Evolutionary conservation across 257 asterid genomes (phyloP).

Genomic region (Solanum phureja): DNA sequence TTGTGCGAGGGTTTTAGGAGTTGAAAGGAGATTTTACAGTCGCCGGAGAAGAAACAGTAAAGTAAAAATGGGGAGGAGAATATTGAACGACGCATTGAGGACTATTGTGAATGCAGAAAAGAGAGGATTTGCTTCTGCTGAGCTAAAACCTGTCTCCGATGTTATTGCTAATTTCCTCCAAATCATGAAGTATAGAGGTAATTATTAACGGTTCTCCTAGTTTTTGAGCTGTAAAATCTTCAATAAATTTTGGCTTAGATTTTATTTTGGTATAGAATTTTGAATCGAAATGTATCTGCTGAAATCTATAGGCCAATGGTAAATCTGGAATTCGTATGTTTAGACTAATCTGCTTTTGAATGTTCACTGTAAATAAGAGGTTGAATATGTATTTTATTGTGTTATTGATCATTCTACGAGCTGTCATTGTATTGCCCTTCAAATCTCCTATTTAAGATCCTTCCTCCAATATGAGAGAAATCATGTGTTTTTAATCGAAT

Average conservation of each 20-base stretch:
- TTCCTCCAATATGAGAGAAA: neutral
- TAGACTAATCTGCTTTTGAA: neutral
- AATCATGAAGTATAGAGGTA: conserved; percentile 93
- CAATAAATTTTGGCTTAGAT: neutral
- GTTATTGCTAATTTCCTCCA: conserved; percentile 81
- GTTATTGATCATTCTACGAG: neutral
- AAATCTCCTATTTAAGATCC: neutral
- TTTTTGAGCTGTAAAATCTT: neutral
- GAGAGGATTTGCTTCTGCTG: conserved; percentile 81
- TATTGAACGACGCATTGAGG: conserved; percentile 75
- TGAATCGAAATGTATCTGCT: neutral
- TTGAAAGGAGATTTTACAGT: neutral
- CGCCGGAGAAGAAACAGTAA: neutral
- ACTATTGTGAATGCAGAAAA: conserved; percentile 86
- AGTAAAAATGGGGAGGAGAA: conserved; percentile 70
- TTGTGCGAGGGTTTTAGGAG: neutral
- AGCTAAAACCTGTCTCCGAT: conserved; percentile 68
- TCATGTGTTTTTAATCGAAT: neutral
- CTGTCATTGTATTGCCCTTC: neutral
- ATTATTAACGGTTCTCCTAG: neutral
- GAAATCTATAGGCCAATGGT: neutral
- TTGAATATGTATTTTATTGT: neutral
- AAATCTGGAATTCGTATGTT: neutral
- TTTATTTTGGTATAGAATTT: neutral
- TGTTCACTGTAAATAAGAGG: neutral